Percentiles rank a stretch among this genome's conserved stretches.
These are phyloP conservation scores for Helminthosporium solani DNA, from an alignment of 2,329 filamentous ascomycete genomes.

Conservation along the genomic window DNA sequence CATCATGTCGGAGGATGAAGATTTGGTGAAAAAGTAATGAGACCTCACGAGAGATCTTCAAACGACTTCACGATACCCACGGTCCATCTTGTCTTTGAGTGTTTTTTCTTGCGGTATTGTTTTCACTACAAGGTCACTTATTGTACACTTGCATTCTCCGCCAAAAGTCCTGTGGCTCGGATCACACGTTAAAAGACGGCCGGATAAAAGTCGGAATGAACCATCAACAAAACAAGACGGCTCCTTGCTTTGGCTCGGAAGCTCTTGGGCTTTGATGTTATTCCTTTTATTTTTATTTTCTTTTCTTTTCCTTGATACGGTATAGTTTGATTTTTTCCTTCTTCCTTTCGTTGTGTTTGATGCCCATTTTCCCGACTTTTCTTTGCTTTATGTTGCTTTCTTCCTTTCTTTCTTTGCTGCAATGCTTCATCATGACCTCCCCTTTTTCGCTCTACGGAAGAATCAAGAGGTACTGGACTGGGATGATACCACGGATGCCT, in stretches of 20 bases:
- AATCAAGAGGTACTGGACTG: slow-evolving; percentile 13
- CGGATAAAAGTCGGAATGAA: not conserved
- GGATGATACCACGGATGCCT: slow-evolving; percentile 35
- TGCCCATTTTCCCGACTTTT: slow-evolving; percentile 7
- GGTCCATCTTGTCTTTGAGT: slow-evolving; percentile 24
- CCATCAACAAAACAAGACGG: too few species aligned
- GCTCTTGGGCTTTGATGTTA: not conserved
- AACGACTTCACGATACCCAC: slow-evolving; percentile 42
- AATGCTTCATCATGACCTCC: slow-evolving; percentile 5
- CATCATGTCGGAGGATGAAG: slow-evolving; percentile 11
- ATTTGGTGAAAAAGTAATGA: slow-evolving; percentile 17
- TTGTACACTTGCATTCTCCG: slow-evolving; percentile 28
- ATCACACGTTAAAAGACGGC: slow-evolving; percentile 1
- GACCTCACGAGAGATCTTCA: slow-evolving; percentile 14
- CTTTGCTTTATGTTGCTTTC: not conserved
- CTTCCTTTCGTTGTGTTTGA: slow-evolving; percentile 1
- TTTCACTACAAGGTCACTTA: slow-evolving; percentile 22
- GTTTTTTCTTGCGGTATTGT: slow-evolving; percentile 19
- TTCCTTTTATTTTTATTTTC: slow-evolving; percentile 2
- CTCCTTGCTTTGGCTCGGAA: too few species aligned
- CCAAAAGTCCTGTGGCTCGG: slow-evolving; percentile 25
- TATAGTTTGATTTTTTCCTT: slow-evolving; percentile 1
- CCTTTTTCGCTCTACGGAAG: slow-evolving; percentile 5
- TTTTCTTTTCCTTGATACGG: slow-evolving; percentile 5
- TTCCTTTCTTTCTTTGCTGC: slow-evolving; percentile 3